Evolutionary conservation across 2,329 filamentous ascomycete species (phyloP).

Genomic region (Colletotrichum musae): DNA sequence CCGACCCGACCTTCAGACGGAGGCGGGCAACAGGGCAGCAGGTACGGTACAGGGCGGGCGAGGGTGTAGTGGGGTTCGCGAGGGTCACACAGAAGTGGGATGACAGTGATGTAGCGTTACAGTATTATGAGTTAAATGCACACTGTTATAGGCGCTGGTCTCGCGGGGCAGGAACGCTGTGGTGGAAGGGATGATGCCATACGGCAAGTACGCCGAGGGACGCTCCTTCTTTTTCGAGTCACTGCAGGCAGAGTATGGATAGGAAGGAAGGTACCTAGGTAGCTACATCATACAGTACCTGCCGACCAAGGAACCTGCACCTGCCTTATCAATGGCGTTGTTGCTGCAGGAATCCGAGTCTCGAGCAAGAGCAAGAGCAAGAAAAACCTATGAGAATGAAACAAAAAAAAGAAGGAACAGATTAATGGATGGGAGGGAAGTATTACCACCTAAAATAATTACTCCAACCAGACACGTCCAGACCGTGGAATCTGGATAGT

Average conservation of each 20-base stretch:
- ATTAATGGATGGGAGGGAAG: background rate
- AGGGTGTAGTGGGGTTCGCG: slow-evolving; percentile 39
- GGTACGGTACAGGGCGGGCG: slow-evolving; percentile 13
- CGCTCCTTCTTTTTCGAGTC: background rate
- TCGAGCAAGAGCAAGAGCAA: too few species aligned
- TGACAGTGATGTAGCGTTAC: slow-evolving; percentile 23
- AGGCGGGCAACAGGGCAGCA: background rate
- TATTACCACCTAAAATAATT: too few species aligned
- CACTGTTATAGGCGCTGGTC: background rate
- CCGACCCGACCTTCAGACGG: background rate
- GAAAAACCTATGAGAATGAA: too few species aligned
- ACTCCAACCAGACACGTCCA: background rate
- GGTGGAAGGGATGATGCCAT: slow-evolving; percentile 30
- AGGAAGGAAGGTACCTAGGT: too few species aligned
- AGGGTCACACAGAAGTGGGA: slow-evolving; percentile 17
- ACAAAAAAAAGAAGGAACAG: background rate
- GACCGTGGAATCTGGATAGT: background rate
- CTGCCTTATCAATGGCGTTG: too few species aligned
- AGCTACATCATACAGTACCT: background rate
- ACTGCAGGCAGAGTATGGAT: too few species aligned
- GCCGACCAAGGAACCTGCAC: too few species aligned
- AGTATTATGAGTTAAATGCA: background rate
- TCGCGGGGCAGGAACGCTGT: slow-evolving; percentile 32
- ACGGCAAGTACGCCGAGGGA: background rate
- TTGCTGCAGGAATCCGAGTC: too few species aligned